Conservation (phyloP, 2,329 filamentous ascomycete genomes). For the Aspergillus proliferans region DNA sequence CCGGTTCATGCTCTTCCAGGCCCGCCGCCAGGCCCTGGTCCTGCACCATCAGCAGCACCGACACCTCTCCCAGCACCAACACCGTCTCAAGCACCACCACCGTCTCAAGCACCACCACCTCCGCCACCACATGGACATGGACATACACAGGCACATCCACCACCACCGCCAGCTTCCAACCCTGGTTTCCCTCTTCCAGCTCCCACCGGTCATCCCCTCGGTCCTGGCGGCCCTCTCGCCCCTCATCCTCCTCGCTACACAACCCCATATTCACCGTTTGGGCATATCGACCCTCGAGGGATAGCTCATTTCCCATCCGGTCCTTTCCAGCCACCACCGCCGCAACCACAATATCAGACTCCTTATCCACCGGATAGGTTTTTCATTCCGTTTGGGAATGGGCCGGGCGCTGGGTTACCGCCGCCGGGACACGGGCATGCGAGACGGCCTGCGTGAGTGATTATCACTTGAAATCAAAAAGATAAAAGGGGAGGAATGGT, state of each 20-base stretch:
- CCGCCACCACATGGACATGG: background rate
- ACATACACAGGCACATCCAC: background rate
- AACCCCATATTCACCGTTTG: constrained; percentile 18
- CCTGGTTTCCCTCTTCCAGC: background rate
- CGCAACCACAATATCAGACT: constrained; percentile 16
- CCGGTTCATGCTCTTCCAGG: no score
- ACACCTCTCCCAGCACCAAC: constrained; percentile 4
- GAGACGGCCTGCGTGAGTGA: constrained; percentile 9
- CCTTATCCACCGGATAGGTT: constrained; percentile 15
- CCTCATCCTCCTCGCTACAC: constrained; percentile 10
- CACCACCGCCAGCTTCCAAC: background rate
- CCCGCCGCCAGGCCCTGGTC: background rate
- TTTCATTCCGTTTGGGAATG: constrained; percentile 15
- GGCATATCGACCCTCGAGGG: constrained; percentile 21
- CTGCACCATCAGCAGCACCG: background rate
- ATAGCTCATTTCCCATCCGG: constrained; percentile 15
- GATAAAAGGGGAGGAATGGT: background rate
- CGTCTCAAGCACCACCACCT: background rate
- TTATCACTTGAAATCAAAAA: background rate
- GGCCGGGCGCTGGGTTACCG: constrained; percentile 7
- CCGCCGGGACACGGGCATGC: constrained; percentile 12
- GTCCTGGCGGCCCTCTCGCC: constrained; percentile 6
- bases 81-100: background rate
- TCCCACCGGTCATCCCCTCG: background rate
- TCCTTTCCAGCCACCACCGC: constrained; percentile 14